Conservation (phyloP, 208 protist species). For the Leptomonas seymouri region DNA sequence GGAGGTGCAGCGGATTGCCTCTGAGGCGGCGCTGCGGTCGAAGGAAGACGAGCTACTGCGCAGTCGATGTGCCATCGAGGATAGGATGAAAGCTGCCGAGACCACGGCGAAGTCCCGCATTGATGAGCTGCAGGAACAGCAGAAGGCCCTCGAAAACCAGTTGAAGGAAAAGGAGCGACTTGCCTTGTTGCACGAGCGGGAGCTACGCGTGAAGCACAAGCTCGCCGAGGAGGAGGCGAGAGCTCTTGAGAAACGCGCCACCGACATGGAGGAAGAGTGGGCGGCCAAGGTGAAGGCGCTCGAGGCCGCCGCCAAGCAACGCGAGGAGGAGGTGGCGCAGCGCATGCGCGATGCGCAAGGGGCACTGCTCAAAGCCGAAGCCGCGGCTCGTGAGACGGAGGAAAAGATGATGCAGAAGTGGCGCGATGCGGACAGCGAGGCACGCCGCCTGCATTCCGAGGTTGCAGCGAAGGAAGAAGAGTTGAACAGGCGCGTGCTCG, state of each 20-base stretch:
- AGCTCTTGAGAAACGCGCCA: slow-evolving; percentile 38
- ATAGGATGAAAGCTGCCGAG: slow-evolving; percentile 51
- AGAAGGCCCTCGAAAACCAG: slow-evolving; percentile 48
- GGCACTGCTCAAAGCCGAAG: slow-evolving; percentile 44
- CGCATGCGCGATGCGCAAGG: slow-evolving; percentile 47
- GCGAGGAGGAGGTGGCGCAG: slow-evolving; percentile 48
- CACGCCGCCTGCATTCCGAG: slow-evolving; percentile 47
- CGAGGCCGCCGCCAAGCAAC: slow-evolving; percentile 40
- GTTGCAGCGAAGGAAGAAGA: slow-evolving; percentile 59
- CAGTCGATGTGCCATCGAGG: slow-evolving; percentile 55
- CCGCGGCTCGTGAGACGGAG: slow-evolving; percentile 40
- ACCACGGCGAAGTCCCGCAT: slow-evolving; percentile 44
- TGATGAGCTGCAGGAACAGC: slow-evolving; percentile 56
- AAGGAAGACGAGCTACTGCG: slow-evolving; percentile 48
- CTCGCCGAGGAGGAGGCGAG: slow-evolving; percentile 48
- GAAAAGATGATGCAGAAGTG: slow-evolving; percentile 56
- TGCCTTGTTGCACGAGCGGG: slow-evolving; percentile 41
- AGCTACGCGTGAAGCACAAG: slow-evolving; percentile 40
- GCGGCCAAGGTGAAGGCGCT: slow-evolving; percentile 40
- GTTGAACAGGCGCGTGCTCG: slow-evolving; percentile 52
- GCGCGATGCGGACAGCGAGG: slow-evolving; percentile 49
- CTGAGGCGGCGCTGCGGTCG: slow-evolving; percentile 47
- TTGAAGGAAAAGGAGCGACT: slow-evolving; percentile 55
- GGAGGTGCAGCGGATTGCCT: slow-evolving; percentile 46
- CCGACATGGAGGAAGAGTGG: slow-evolving; percentile 56